phyloP scores from a whole-genome alignment of 306 rosid species.

The Glycyrrhiza uralensis region DNA sequence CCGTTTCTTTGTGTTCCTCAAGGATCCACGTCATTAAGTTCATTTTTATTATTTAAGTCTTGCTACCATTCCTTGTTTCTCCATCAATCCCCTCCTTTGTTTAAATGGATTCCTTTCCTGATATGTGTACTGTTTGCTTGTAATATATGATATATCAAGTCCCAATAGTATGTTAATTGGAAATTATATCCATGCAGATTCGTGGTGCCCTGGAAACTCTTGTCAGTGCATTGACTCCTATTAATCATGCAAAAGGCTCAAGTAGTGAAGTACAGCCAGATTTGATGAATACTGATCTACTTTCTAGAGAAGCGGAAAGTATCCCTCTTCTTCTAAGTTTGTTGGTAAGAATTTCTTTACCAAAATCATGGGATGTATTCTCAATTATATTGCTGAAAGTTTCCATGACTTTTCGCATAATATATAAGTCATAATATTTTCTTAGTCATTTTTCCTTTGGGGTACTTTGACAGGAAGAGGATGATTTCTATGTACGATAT shows the following conservation, averaged over 20 bases:
- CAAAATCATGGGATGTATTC: constrained; percentile 1
- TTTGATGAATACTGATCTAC: constrained; percentile 80
- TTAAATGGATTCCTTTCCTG: not conserved
- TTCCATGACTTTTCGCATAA: constrained; percentile 19
- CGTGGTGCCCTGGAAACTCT: constrained; percentile 94
- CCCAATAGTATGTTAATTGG: constrained; percentile 16
- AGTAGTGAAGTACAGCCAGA: constrained; percentile 84
- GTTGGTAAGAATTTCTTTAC: constrained; percentile 59
- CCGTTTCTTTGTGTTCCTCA: constrained; percentile 3
- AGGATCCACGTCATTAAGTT: not conserved
- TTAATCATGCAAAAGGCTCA: constrained; percentile 63
- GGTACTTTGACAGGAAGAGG: constrained; percentile 68
- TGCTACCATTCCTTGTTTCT: constrained; percentile 6
- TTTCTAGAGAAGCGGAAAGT: constrained; percentile 81
- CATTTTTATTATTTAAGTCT: not conserved
- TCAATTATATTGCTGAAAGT: not conserved
- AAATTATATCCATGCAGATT: constrained; percentile 45
- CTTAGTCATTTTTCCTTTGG: constrained; percentile 12
- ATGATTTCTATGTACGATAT: constrained; percentile 91
- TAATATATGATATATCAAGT: constrained; percentile 13
- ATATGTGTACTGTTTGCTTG: not conserved
- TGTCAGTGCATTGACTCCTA: constrained; percentile 81
- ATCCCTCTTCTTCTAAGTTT: constrained; percentile 86
- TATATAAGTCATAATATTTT: not conserved
- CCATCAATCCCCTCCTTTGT: not conserved